A percentile compares a stretch with the other conserved stretches of the same genome.
phyloP scores from a whole-genome alignment of 1,139 yeast species.

The Lodderomyces orthopsilosis region DNA sequence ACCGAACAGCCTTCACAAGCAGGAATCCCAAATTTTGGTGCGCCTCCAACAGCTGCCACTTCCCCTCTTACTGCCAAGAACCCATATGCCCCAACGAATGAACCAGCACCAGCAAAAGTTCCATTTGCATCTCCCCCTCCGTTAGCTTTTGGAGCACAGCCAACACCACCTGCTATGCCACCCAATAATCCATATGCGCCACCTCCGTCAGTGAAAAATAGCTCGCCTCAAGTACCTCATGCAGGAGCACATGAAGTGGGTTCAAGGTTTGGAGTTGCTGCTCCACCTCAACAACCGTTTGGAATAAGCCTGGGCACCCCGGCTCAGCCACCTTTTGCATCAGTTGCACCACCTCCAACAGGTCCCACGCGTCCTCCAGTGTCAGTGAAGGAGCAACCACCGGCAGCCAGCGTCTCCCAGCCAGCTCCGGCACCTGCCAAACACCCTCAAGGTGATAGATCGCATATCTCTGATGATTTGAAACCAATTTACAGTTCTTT shows the following conservation, averaged over 20 bases:
- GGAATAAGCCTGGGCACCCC: slow-evolving; percentile 10
- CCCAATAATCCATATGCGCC: slow-evolving; percentile 46
- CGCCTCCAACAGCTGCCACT: slow-evolving; percentile 25
- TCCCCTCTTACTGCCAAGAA: slow-evolving; percentile 25
- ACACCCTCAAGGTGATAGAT: slow-evolving; percentile 68
- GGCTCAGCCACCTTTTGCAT: slow-evolving; percentile 12
- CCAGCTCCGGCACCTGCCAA: slow-evolving; percentile 25
- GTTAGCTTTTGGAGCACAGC: slow-evolving; percentile 7
- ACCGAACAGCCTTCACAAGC: slow-evolving; percentile 19
- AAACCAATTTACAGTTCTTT: slow-evolving; percentile 60
- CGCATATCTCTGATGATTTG: slow-evolving; percentile 61
- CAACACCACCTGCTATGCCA: slow-evolving; percentile 18
- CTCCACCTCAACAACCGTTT: slow-evolving; percentile 17
- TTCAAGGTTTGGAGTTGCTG: slow-evolving; percentile 13
- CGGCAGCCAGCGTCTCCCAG: slow-evolving; percentile 15
- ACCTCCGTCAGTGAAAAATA: slow-evolving; percentile 20
- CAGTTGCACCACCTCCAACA: slow-evolving; percentile 10
- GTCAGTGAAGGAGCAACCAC: slow-evolving; percentile 15
- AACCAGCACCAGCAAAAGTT: slow-evolving; percentile 17
- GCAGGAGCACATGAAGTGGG: slow-evolving; percentile 15
- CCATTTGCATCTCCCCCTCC: slow-evolving; percentile 20
- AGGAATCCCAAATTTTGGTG: slow-evolving; percentile 22
- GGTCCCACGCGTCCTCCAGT: slow-evolving; percentile 6
- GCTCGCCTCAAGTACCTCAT: slow-evolving; percentile 11
- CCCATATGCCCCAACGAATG: slow-evolving; percentile 31